Base-by-base conservation (phyloP, 2,329 filamentous ascomycete species). In the Xylariaceae sp. region DNA sequence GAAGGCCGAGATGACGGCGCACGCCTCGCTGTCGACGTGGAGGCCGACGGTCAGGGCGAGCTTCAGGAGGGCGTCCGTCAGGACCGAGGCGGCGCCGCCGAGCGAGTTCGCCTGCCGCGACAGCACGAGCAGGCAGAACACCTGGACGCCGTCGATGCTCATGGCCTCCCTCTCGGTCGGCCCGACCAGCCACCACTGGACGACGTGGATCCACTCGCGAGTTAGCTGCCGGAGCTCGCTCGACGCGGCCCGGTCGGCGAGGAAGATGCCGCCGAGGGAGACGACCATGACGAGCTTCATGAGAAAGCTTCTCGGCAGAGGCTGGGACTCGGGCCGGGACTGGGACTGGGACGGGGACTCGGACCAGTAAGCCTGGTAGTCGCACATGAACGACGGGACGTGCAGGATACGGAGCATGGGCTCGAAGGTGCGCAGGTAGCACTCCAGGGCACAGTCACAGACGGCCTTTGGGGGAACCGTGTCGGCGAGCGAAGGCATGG, bases 11-110 rank as follows among this genome's bases (percentile, higher is more conserved):
- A 51, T 39, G 11, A 34, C 33, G 2, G 36, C 31, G 27, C 50
- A 44, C 12, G 34, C 27, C 12, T 36, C 33, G 6, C 50, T 50
- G 17, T 56, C 47, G 13, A 55, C 32, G 34, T 58, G 52, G 10
- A 56, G 31, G 4, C 55, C 54, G n/a, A 56, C 35, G 4, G 50
- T 49, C 29, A 56, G 51, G 13, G 53, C 48, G 17, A 48, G 39
- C 32, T 50, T 49, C n/a, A 51, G 33, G n/a, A 58, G 35, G 2
- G 52, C 44, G 7, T 53, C 50, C 3, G 49, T 47, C 12, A 47
- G 46, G 8, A 53, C 50, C 17, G 48, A 51, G 5, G 47, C 34
- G 7, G 49, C 40, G 9, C 43, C 46, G 3, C 50, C 47, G 4
- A 55, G 32, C 4, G 46, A 43, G 14, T 42, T 44, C 16, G 42